Evolutionary conservation across 176 grass and related monocot species (phyloP), one percentile per base, ranked within the genome.

Genomic region (Puccinellia tenuiflora): DNA sequence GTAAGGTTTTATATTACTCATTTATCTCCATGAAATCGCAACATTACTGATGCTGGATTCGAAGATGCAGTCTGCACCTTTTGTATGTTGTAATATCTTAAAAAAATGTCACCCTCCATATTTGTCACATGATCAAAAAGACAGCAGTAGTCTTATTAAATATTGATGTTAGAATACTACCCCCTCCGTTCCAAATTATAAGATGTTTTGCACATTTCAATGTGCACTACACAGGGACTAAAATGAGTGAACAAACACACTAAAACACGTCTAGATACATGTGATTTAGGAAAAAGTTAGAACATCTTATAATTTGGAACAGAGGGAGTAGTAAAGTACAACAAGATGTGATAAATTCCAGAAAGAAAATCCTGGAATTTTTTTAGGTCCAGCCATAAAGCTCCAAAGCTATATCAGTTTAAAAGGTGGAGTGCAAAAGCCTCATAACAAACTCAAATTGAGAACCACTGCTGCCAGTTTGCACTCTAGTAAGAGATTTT

Each of bases 51-150:
- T 72, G 57, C 40, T 72, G 68, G 68, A 72, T 61, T 61, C 12
- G 24, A 72, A 72, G 68, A 71, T 72, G 68, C 22, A 72, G n/a
- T 72, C 40, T 72, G 68, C 40, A 28, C 68, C 68, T 72, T 71
- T 29, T 72, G 40, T 43, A 47, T 18, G 68, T 72, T 72, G 40
- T 72, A 72, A 46, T n/a, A n/a, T n/a, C n/a, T n/a, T 34, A 34
- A 4, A 69, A 42, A 22, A 69, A 40, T 68, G 34, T 2, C 34
- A 68, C 18, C 18, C 66, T 69, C 21, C 35, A 69, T 25, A 69
- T 42, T 40, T 42, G 9, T 42, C 35, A 69, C 39, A 38, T 42
- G 75, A 40, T 26, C 21, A 77, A 56, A 53, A 77, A 18, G 14
- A 16, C 13, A 76, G 50, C 33, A 25, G 56, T 34, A 40, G 21